phyloP scores from a whole-genome alignment of 805 yeast species.

The Saccharomycopsis babjevae region DNA sequence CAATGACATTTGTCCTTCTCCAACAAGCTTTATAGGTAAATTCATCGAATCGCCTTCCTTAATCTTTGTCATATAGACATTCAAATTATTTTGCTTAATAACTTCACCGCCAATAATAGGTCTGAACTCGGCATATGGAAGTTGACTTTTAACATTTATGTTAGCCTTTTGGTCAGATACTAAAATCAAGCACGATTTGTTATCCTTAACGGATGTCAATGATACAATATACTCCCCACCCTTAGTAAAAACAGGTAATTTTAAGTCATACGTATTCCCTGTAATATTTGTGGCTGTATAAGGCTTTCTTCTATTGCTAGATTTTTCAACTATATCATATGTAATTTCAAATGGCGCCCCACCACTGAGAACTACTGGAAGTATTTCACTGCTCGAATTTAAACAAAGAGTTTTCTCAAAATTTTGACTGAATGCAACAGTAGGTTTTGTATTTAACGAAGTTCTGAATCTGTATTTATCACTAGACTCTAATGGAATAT shows the following conservation, averaged over 20 bases:
- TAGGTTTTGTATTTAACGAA: constrained; percentile 62
- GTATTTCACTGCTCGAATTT: constrained; percentile 34
- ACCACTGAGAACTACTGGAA: constrained; percentile 59
- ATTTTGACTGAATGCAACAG: constrained; percentile 31
- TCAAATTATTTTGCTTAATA: neutral
- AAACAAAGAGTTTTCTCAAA: constrained; percentile 32
- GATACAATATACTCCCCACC: constrained; percentile 72
- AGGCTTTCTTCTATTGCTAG: constrained; percentile 38
- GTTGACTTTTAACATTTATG: constrained; percentile 58
- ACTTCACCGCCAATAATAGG: constrained; percentile 7
- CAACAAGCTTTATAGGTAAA: constrained; percentile 51
- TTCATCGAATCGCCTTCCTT: constrained; percentile 51
- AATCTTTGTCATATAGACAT: constrained; percentile 27
- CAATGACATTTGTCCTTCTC: constrained; percentile 28
- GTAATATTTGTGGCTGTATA: constrained; percentile 33
- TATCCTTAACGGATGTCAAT: constrained; percentile 58
- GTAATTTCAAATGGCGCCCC: constrained; percentile 65
- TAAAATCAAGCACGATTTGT: constrained; percentile 69
- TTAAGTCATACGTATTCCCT: constrained; percentile 31
- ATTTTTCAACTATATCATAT: constrained; percentile 56
- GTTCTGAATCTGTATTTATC: constrained; percentile 50
- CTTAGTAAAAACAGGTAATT: constrained; percentile 41
- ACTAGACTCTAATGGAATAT: constrained; percentile 27
- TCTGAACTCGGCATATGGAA: constrained; percentile 46
- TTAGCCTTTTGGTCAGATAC: constrained; percentile 52